Percentiles rank a stretch among this genome's conserved stretches.
Evolutionary conservation across 2,329 filamentous ascomycete species (phyloP).

Genomic region (Herpomyces periplanetae): DNA sequence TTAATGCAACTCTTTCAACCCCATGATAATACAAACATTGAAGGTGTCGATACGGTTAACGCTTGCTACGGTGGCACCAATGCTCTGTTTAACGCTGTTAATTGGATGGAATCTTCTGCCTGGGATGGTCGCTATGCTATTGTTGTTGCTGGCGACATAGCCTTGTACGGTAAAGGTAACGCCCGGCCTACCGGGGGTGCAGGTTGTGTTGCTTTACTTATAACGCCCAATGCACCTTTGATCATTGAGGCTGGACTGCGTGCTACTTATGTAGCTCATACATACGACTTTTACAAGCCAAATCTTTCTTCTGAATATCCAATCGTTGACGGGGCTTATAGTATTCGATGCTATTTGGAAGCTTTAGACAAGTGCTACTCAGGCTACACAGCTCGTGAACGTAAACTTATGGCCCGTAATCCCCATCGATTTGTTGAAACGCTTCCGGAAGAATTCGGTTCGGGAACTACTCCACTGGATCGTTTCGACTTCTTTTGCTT

Average conservation of each 20-base stretch:
- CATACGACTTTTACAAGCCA: constrained; percentile 69
- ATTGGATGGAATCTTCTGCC: constrained; percentile 53
- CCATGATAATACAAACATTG: constrained; percentile 38
- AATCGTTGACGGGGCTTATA: constrained; percentile 49
- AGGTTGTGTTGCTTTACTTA: constrained; percentile 34
- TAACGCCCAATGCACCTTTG: constrained; percentile 36
- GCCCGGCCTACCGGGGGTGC: constrained; percentile 45
- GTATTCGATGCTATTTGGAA: constrained; percentile 38
- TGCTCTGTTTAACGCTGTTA: constrained; percentile 40
- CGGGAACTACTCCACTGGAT: constrained; percentile 22
- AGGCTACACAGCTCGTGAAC: constrained; percentile 35
- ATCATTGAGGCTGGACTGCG: constrained; percentile 39
- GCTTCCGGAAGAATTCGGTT: too few species aligned
- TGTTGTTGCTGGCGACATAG: constrained; percentile 44
- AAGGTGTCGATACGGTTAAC: constrained; percentile 47
- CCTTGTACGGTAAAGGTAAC: constrained; percentile 45
- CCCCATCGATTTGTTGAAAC: too few species aligned
- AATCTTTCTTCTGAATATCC: constrained; percentile 59
- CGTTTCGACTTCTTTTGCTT: constrained; percentile 50
- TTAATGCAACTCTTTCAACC: constrained; percentile 44
- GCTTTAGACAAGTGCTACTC: constrained; percentile 45
- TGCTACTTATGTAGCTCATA: constrained; percentile 41
- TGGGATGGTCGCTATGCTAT: constrained; percentile 54
- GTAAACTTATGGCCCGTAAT: constrained; percentile 13
- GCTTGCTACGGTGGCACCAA: constrained; percentile 63